phyloP scores from a whole-genome alignment of 257 asterid species.

The Fraxinus anomala region DNA sequence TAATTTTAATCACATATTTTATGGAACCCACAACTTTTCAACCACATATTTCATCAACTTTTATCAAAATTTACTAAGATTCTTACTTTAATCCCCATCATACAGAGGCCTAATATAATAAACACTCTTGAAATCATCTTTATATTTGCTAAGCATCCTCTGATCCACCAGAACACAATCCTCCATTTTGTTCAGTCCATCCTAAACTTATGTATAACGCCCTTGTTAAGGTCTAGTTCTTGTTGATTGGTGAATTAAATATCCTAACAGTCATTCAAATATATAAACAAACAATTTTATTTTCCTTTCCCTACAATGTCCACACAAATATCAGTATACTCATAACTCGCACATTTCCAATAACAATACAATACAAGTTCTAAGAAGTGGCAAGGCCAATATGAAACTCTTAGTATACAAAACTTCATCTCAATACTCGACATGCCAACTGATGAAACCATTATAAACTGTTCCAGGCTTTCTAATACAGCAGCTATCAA shows the following conservation, averaged over 20 bases:
- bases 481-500: constrained; percentile 30
- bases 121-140: too few species aligned
- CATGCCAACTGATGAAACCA: constrained; percentile 28
- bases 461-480: constrained; percentile 15
- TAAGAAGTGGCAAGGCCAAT: constrained; percentile 29
- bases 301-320: constrained; percentile 18
- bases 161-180: too few species aligned
- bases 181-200: too few species aligned
- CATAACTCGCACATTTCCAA: constrained; percentile 15
- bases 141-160: too few species aligned
- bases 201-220: neutral
- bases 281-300: constrained; percentile 12
- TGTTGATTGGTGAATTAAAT: too few species aligned
- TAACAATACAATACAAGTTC: constrained; percentile 20
- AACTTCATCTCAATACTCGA: constrained; percentile 31
- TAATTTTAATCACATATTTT: too few species aligned
- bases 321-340: constrained; percentile 22
- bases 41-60: too few species aligned
- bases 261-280: too few species aligned
- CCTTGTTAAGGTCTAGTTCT: neutral
- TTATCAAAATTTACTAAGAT: too few species aligned
- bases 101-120: too few species aligned
- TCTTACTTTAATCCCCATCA: too few species aligned
- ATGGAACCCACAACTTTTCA: too few species aligned
- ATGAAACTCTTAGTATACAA: constrained; percentile 37